phyloP scores from a whole-genome alignment of 805 yeast species.

The Starmera amethionina region DNA sequence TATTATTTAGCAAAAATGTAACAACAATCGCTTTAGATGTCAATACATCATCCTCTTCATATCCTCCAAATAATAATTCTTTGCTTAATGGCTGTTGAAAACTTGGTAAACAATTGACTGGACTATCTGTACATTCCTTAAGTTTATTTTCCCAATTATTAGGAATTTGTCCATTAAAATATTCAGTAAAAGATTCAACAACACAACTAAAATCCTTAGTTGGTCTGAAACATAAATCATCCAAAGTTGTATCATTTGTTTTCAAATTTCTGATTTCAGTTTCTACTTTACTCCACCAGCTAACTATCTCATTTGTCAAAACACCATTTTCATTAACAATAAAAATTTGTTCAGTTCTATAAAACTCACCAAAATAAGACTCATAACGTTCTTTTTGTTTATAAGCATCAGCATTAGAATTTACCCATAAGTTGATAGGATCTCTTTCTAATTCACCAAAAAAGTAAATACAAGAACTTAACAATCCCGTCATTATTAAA shows the following conservation, averaged over 20 bases:
- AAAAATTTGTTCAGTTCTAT: conserved; percentile 77
- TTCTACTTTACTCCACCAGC: conserved; percentile 91
- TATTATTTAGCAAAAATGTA: conserved; percentile 59
- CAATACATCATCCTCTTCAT: conserved; percentile 36
- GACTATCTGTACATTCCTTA: conserved; percentile 57
- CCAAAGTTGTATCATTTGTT: conserved; percentile 27
- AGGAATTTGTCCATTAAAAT: conserved; percentile 61
- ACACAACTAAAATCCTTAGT: conserved; percentile 65
- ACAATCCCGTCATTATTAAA: conserved; percentile 27
- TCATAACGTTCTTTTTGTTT: conserved; percentile 65
- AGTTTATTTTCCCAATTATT: conserved; percentile 47
- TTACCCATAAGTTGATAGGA: conserved; percentile 87
- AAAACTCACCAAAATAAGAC: conserved; percentile 82
- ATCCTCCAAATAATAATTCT: conserved; percentile 60
- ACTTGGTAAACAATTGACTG: conserved; percentile 82
- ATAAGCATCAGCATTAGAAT: conserved; percentile 61
- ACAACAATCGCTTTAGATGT: conserved; percentile 65
- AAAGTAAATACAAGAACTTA: conserved; percentile 42
- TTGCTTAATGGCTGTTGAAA: conserved; percentile 86
- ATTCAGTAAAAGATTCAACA: conserved; percentile 82
- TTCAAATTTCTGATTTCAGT: conserved; percentile 31
- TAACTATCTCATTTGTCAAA: conserved; percentile 53
- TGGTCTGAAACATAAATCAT: conserved; percentile 79
- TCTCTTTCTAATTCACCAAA: conserved; percentile 58
- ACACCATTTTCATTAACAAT: conserved; percentile 63